A percentile compares a stretch with the other conserved stretches of the same genome.
phyloP scores from a whole-genome alignment of 2,329 filamentous ascomycete species.

The Trichoderma aggressivum region DNA sequence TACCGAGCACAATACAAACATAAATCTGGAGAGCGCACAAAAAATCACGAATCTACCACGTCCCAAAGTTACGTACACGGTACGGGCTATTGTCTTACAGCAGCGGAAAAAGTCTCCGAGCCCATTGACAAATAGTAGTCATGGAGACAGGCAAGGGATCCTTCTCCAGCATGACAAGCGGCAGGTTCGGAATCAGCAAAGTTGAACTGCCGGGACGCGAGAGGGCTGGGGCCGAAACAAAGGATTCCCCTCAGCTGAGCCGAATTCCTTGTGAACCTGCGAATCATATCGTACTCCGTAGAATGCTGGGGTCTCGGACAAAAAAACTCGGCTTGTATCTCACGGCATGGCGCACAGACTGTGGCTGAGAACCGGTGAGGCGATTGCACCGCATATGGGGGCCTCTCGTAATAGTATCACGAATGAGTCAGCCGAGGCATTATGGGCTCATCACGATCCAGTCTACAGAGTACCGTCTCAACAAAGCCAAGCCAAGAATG shows the following conservation, averaged over 20 bases:
- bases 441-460: background rate
- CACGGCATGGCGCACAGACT: conserved; percentile 8
- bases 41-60: background rate
- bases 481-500: background rate
- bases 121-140: background rate
- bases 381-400: background rate
- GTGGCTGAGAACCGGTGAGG: conserved; percentile 11
- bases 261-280: background rate
- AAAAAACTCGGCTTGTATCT: background rate
- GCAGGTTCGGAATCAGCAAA: background rate
- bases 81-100: background rate
- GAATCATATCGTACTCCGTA: background rate
- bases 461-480: background rate
- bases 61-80: background rate
- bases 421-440: background rate
- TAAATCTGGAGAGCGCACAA: background rate
- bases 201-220: background rate
- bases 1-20: background rate
- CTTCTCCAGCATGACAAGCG: background rate
- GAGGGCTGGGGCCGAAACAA: background rate
- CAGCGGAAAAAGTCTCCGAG: conserved; percentile 1
- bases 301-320: background rate
- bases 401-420: background rate
- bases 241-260: background rate
- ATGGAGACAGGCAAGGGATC: background rate